These are phyloP conservation scores for Aspergillus pseudonomiae DNA, from an alignment of 2,329 filamentous ascomycete species.

Conservation along the genomic window DNA sequence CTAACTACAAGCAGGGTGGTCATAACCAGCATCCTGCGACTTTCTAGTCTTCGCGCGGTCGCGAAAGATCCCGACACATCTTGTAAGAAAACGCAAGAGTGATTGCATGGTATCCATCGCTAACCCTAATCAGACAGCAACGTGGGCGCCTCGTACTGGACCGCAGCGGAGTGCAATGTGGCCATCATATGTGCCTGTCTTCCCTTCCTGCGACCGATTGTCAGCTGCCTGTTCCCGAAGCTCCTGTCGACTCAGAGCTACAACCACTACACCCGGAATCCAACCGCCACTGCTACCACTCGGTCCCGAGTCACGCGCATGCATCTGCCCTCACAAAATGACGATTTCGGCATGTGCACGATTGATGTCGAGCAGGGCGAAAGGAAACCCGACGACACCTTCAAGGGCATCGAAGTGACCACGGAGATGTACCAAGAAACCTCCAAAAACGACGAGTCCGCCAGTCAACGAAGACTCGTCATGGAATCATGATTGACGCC, in stretches of 20 bases:
- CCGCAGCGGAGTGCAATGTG: slow-evolving; percentile 46
- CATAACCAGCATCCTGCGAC: slow-evolving; percentile 36
- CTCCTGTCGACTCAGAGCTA: slow-evolving; percentile 33
- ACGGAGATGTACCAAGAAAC: slow-evolving; percentile 36
- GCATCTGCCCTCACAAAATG: slow-evolving; percentile 25
- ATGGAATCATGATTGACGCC: slow-evolving; percentile 14
- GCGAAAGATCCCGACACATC: slow-evolving; percentile 32
- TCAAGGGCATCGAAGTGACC: slow-evolving; percentile 34
- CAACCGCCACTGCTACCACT: slow-evolving; percentile 18
- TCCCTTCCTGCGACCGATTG: slow-evolving; percentile 42
- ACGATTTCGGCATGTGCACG: slow-evolving; percentile 32
- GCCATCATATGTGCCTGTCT: slow-evolving; percentile 47
- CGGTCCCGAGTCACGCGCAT: slow-evolving; percentile 17
- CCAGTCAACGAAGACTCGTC: slow-evolving; percentile 29
- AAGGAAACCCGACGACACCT: slow-evolving; percentile 6
- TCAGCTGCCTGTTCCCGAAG: slow-evolving; percentile 44
- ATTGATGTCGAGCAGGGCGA: slow-evolving; percentile 31
- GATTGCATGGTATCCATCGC: background rate
- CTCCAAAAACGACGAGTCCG: slow-evolving; percentile 19
- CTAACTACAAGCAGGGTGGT: slow-evolving; percentile 26
- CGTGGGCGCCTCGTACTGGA: slow-evolving; percentile 48
- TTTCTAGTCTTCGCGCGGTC: slow-evolving; percentile 30
- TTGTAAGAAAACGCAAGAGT: slow-evolving; percentile 20
- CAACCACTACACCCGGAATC: slow-evolving; percentile 26
- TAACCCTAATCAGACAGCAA: slow-evolving; percentile 23